Percentiles rank a stretch among this genome's conserved stretches.
Conservation (phyloP, 805 yeast species). For the Saccharomyces mikatae region DNA sequence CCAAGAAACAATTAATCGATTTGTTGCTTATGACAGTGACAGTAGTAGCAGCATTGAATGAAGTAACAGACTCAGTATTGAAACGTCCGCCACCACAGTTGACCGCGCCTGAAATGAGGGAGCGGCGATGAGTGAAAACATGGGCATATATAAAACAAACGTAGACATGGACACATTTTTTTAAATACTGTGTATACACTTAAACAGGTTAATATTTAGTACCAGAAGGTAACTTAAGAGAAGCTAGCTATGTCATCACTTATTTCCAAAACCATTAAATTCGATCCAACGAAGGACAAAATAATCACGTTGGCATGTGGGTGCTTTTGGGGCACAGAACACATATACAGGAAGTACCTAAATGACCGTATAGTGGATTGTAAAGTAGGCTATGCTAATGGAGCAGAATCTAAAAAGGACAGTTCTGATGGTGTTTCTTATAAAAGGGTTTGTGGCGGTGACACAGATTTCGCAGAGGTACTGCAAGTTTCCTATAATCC, state of each 20-base stretch:
- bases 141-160: background rate
- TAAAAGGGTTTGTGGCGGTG: slow-evolving; percentile 64
- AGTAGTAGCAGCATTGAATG: background rate
- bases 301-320: slow-evolving; percentile 57
- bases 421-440: slow-evolving; percentile 37
- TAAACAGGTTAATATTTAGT: background rate
- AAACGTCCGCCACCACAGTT: background rate
- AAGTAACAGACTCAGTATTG: background rate
- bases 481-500: slow-evolving; percentile 82
- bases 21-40: background rate
- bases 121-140: background rate
- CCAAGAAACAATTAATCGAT: background rate
- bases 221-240: background rate
- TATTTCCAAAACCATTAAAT: slow-evolving; percentile 35
- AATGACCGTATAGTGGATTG: slow-evolving; percentile 56
- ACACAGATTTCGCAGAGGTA: slow-evolving; percentile 74
- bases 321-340: slow-evolving; percentile 89
- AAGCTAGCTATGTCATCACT: slow-evolving; percentile 12
- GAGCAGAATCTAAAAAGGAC: slow-evolving; percentile 42
- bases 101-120: background rate
- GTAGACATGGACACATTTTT: background rate
- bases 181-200: background rate
- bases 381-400: slow-evolving; percentile 89
- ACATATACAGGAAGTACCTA: slow-evolving; percentile 65
- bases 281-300: slow-evolving; percentile 40